Evolutionary conservation across 2,329 filamentous ascomycete species (phyloP).

Genomic region (Alternaria arborescens): DNA sequence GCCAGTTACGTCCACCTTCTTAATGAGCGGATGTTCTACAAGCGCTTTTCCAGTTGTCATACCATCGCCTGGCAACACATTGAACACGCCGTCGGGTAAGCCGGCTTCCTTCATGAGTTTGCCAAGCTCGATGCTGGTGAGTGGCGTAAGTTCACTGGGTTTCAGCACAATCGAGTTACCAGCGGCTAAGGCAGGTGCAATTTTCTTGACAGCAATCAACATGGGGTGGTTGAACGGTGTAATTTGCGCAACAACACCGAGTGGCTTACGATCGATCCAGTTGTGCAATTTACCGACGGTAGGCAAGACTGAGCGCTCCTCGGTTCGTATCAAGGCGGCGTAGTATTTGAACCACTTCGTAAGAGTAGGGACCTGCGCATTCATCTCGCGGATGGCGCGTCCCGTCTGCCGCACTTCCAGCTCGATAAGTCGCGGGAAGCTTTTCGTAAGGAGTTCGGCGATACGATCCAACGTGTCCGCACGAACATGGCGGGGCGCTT

Average conservation of each 20-base stretch:
- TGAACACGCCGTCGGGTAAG: constrained; percentile 50
- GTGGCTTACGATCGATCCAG: constrained; percentile 52
- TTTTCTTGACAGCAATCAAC: constrained; percentile 53
- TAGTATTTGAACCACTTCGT: constrained; percentile 78
- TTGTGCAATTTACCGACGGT: constrained; percentile 65
- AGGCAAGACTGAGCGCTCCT: constrained; percentile 72
- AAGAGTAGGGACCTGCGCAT: constrained; percentile 71
- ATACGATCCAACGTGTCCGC: constrained; percentile 70
- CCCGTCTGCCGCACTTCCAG: constrained; percentile 75
- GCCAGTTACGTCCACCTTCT: constrained; percentile 52
- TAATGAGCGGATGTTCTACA: constrained; percentile 46
- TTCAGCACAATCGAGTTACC: constrained; percentile 50
- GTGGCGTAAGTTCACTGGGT: constrained; percentile 50
- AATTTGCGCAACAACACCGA: constrained; percentile 51
- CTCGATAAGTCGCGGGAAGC: constrained; percentile 65
- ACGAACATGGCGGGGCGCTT: constrained; percentile 63
- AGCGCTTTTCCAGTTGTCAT: constrained; percentile 47
- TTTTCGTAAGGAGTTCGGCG: constrained; percentile 62
- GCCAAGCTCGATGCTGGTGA: constrained; percentile 48
- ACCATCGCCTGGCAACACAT: constrained; percentile 46
- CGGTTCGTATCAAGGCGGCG: constrained; percentile 70
- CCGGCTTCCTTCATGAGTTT: constrained; percentile 51
- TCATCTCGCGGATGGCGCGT: constrained; percentile 73
- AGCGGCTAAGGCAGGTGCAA: constrained; percentile 49
- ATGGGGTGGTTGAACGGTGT: constrained; percentile 53